Conservation (phyloP, 2,329 filamentous ascomycete species). For the Grosmannia huntii region DNA sequence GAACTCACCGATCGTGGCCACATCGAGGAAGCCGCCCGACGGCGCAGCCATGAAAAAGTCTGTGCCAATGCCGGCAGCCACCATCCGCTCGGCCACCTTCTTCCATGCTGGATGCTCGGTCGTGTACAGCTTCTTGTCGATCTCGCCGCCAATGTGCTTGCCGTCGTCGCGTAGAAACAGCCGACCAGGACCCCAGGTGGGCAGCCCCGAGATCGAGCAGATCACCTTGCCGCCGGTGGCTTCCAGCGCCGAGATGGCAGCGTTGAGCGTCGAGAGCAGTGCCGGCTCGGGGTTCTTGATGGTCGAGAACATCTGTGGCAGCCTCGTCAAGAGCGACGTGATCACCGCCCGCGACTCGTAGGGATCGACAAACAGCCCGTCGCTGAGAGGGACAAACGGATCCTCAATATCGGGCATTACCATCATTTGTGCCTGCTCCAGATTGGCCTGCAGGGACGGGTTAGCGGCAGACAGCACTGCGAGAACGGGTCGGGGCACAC, state of each 20-base stretch:
- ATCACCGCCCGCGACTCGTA: constrained; percentile 82
- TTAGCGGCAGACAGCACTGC: no score
- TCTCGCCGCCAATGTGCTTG: constrained; percentile 73
- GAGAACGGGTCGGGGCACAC: not conserved
- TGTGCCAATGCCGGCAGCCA: constrained; percentile 70
- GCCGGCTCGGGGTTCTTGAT: constrained; percentile 88
- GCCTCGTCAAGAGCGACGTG: constrained; percentile 66
- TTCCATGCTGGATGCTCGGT: constrained; percentile 84
- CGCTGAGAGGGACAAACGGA: constrained; percentile 82
- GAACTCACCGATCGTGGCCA: constrained; percentile 56
- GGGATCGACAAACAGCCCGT: constrained; percentile 89
- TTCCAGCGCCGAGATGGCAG: constrained; percentile 71
- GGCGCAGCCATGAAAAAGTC: constrained; percentile 94
- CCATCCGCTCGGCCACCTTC: constrained; percentile 78
- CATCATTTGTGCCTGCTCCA: constrained; percentile 92
- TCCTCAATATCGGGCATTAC: constrained; percentile 97
- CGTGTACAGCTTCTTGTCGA: constrained; percentile 80
- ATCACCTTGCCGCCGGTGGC: constrained; percentile 86
- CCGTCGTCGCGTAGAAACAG: constrained; percentile 79
- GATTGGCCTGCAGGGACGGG: constrained; percentile 37
- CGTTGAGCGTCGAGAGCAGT: constrained; percentile 70
- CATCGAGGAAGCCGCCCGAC: constrained; percentile 79
- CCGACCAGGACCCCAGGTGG: constrained; percentile 81
- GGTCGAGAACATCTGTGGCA: constrained; percentile 76
- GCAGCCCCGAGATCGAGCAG: constrained; percentile 74